Base-by-base conservation (phyloP, 352 stramenopile genomes). In the Thalassiosira pacifica region DNA sequence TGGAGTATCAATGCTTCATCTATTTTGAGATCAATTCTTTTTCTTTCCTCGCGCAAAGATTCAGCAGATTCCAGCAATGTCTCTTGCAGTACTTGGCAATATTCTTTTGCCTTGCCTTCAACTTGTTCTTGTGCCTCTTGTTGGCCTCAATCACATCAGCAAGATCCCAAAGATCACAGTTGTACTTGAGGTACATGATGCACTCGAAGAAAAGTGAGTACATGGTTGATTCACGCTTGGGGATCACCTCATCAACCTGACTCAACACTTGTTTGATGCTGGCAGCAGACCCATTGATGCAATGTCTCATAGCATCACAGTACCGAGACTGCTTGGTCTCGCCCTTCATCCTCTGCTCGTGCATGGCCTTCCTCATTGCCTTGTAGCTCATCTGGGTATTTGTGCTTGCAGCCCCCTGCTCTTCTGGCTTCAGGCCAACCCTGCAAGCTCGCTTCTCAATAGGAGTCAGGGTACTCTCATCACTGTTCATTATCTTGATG, bases 1-100 rank as follows among this genome's bases (percentile, higher is more conserved):
- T 79, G 19, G 1, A 26, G 2, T 32, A 79, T 61, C 5, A 79
- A 8, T 0, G 2, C 32, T 80, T 71, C 72, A 0, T 83, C 81
- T 76, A 88, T 57, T 65, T 83, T 5, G 22, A 71, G 16, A 71
- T n/a, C n/a, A n/a, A n/a, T n/a, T n/a, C n/a, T n/a, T n/a, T n/a
- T n/a, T n/a, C 48, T 69, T 63, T 31, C 31, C 72, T 60, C 11
- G 53, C 19, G 53, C 19, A 63, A n/a, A n/a, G n/a, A n/a, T n/a
- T n/a, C 53, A 63, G 10, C 18, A 80, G 29, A 72, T 42, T 69
- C 22, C 52, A 53, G 31, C 67, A 73, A 40, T 63, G 61, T 5
- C 59, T 59, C n/a, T 72, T 63, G 16, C n/a, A n/a, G n/a, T n/a
- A n/a, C n/a, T n/a, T n/a, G n/a, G 37, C 37, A 48, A 48, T 13